Conservation (phyloP, 129 eudicot species). For the Chrysanthemum seticuspe region DNA sequence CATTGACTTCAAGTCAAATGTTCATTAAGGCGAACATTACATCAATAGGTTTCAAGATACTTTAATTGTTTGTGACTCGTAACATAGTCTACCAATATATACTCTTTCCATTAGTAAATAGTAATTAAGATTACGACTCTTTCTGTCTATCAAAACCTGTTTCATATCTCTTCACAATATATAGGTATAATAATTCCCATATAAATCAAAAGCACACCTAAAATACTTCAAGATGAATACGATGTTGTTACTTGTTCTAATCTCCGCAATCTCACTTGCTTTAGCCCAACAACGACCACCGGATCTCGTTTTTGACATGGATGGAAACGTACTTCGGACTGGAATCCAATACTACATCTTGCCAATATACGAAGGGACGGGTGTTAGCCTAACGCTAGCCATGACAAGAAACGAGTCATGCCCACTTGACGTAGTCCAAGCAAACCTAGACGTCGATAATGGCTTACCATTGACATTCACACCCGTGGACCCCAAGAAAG, state of each 20-base stretch:
- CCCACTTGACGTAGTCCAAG: slow-evolving; percentile 42
- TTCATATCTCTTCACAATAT: too few relatives aligned
- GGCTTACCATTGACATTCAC: slow-evolving; percentile 39
- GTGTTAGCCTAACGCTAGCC: slow-evolving; percentile 39
- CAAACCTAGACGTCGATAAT: slow-evolving; percentile 8
- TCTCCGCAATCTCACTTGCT: slow-evolving; percentile 14
- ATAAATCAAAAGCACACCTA: too few relatives aligned
- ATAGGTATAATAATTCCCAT: too few relatives aligned
- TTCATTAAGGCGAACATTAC: too few relatives aligned
- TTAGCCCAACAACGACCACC: slow-evolving; percentile 28
- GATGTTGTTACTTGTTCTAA: slow-evolving; percentile 8
- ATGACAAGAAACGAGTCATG: slow-evolving; percentile 33
- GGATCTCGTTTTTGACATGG: slow-evolving; percentile 32
- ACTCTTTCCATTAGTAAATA: background rate
- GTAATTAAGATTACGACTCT: too few relatives aligned
- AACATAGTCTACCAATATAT: too few relatives aligned
- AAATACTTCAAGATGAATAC: background rate
- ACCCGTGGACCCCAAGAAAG: slow-evolving; percentile 31
- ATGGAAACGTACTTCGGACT: slow-evolving; percentile 28
- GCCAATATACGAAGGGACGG: slow-evolving; percentile 35
- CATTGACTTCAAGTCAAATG: too few relatives aligned
- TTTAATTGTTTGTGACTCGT: too few relatives aligned
- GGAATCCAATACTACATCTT: slow-evolving; percentile 36
- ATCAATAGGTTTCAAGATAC: too few relatives aligned
- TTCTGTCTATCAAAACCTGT: background rate